phyloP scores from a whole-genome alignment of 1,139 yeast species.

The Kazachstania sp. region DNA sequence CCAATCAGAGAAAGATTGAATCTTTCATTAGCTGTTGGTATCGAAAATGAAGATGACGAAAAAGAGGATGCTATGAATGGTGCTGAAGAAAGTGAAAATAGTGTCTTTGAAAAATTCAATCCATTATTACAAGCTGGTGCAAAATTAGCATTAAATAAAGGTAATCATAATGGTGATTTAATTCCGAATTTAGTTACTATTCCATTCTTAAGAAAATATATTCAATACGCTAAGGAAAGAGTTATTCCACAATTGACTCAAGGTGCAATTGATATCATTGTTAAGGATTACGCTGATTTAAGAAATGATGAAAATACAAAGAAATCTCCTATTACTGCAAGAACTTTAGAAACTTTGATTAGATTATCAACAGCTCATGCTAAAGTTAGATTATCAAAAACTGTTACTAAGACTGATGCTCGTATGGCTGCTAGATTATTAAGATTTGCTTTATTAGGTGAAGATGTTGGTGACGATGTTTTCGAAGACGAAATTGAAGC shows the following conservation, averaged over 20 bases:
- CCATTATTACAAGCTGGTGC: slow-evolving; percentile 81
- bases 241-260: slow-evolving; percentile 72
- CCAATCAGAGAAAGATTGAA: slow-evolving; percentile 76
- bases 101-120: slow-evolving; percentile 73
- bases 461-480: slow-evolving; percentile 31
- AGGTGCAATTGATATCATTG: slow-evolving; percentile 75
- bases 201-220: slow-evolving; percentile 81
- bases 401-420: slow-evolving; percentile 73
- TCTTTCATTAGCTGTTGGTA: slow-evolving; percentile 75
- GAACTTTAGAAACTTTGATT: slow-evolving; percentile 93
- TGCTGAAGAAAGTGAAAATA: slow-evolving; percentile 36
- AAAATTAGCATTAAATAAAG: slow-evolving; percentile 30
- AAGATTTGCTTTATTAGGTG: slow-evolving; percentile 67
- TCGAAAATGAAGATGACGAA: slow-evolving; percentile 38
- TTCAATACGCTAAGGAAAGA: slow-evolving; percentile 90
- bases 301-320: slow-evolving; percentile 77
- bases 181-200: slow-evolving; percentile 62
- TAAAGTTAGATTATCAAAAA: slow-evolving; percentile 72
- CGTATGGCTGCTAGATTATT: slow-evolving; percentile 77
- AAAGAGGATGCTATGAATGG: slow-evolving; percentile 28
- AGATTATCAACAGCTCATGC: slow-evolving; percentile 98
- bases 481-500: slow-evolving; percentile 21
- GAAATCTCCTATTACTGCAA: slow-evolving; percentile 94
- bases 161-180: slow-evolving; percentile 36
- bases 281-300: slow-evolving; percentile 66